Evolutionary conservation across 495 filamentous ascomycete species (phyloP).

Genomic region (Hypoxylon lenormandii): DNA sequence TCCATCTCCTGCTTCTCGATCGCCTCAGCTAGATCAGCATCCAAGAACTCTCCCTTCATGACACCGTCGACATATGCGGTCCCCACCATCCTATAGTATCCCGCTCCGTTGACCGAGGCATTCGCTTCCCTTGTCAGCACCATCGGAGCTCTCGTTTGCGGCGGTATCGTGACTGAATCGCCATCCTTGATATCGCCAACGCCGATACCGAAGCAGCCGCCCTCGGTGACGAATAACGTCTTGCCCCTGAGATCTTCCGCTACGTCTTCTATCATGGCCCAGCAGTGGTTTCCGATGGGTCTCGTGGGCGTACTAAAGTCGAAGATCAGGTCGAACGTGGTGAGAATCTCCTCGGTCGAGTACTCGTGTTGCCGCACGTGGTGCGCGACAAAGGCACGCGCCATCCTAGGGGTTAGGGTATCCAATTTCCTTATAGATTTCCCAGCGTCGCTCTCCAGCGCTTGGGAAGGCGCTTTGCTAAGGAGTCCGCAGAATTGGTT

Average conservation of each 20-base stretch:
- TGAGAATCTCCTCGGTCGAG: not conserved
- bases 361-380: not conserved
- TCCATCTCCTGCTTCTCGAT: slow-evolving; percentile 2
- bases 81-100: slow-evolving; percentile 18
- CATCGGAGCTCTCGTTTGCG: slow-evolving; percentile 1
- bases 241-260: slow-evolving; percentile 2
- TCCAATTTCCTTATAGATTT: slow-evolving; percentile 11
- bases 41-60: slow-evolving; percentile 9
- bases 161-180: slow-evolving; percentile 12
- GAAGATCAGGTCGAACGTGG: slow-evolving; percentile 12
- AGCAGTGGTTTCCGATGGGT: not conserved
- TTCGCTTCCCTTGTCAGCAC: slow-evolving; percentile 1
- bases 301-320: not conserved
- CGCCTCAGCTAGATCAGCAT: not conserved
- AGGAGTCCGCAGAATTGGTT: slow-evolving; percentile 6
- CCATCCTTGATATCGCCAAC: slow-evolving; percentile 7
- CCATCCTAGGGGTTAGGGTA: slow-evolving; percentile 2
- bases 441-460: not conserved
- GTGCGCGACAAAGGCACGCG: slow-evolving; percentile 1
- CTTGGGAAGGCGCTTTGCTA: not conserved
- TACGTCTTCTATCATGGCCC: slow-evolving; percentile 14
- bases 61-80: slow-evolving; percentile 10
- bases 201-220: slow-evolving; percentile 15
- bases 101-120: not conserved
- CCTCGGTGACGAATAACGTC: slow-evolving; percentile 11